A percentile compares a stretch with the other conserved stretches of the same genome.
Conservation (phyloP, 1,284 basidiomycete genomes). For the Naganishia sp. region DNA sequence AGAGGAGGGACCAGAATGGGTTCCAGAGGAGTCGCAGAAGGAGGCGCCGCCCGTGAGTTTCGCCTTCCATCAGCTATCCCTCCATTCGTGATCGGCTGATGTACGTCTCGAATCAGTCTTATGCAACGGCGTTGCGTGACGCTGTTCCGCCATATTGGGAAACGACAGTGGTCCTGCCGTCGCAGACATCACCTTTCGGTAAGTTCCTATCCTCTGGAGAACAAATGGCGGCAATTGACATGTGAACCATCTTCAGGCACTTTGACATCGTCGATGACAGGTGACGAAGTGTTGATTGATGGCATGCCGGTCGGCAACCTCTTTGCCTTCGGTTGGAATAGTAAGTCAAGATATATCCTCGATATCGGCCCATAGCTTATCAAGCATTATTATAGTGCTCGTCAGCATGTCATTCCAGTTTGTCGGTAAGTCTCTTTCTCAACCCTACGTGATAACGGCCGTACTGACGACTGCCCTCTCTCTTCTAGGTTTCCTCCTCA, state of each 20-base stretch:
- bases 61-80: slow-evolving; percentile 29
- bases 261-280: slow-evolving; percentile 52
- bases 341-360: slow-evolving; percentile 35
- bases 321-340: slow-evolving; percentile 55
- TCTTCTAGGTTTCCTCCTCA: slow-evolving; percentile 72
- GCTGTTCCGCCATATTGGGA: slow-evolving; percentile 96
- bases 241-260: slow-evolving; percentile 38
- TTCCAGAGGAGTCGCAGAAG: slow-evolving; percentile 75
- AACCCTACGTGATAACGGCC: background rate
- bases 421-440: slow-evolving; percentile 57
- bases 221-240: background rate
- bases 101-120: slow-evolving; percentile 61
- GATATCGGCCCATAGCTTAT: slow-evolving; percentile 1
- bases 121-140: slow-evolving; percentile 84
- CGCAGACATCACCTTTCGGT: slow-evolving; percentile 53
- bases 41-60: slow-evolving; percentile 77
- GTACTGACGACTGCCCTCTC: background rate
- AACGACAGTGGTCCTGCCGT: slow-evolving; percentile 78
- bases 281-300: slow-evolving; percentile 61
- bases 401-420: slow-evolving; percentile 97
- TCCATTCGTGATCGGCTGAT: background rate
- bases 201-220: slow-evolving; percentile 28
- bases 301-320: slow-evolving; percentile 61
- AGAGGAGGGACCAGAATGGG: slow-evolving; percentile 64
- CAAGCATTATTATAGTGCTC: slow-evolving; percentile 58